These are phyloP conservation scores for Rickenella mellea DNA, from an alignment of 768 basidiomycete species.

Conservation along the genomic window DNA sequence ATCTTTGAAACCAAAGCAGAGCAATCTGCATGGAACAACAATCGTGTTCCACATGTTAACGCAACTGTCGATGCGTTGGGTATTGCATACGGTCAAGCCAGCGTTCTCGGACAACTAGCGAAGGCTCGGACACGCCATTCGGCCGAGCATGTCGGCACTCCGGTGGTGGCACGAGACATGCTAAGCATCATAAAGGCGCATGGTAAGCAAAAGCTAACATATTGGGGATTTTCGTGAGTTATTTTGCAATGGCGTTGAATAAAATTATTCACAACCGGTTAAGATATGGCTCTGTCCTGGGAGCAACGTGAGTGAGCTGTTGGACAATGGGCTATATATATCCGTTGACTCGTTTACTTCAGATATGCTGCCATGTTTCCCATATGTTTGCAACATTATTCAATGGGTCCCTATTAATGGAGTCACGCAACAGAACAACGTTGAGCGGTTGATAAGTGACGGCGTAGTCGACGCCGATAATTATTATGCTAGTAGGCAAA, in stretches of 20 bases:
- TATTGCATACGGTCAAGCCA: background rate
- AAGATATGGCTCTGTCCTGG: conserved; percentile 9
- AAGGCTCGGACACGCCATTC: background rate
- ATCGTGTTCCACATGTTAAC: background rate
- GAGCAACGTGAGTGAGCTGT: conserved; percentile 8
- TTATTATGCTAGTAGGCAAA: conserved; percentile 13
- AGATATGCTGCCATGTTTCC: conserved; percentile 10
- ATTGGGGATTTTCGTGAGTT: conserved; percentile 8
- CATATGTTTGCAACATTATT: background rate
- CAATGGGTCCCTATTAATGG: background rate
- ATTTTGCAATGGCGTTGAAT: background rate
- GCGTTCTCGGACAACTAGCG: background rate
- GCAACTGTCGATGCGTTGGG: background rate
- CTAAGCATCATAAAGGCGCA: conserved; percentile 9
- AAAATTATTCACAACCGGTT: background rate
- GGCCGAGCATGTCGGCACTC: conserved; percentile 3
- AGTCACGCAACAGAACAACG: conserved; percentile 6
- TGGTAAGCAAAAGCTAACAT: conserved; percentile 11
- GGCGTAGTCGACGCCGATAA: conserved; percentile 15
- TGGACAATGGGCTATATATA: background rate
- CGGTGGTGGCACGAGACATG: conserved; percentile 11
- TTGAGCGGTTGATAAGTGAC: conserved; percentile 24
- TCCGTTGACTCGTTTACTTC: conserved; percentile 1
- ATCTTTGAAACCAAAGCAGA: background rate
- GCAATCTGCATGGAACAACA: background rate